Evolutionary conservation across 2,329 filamentous ascomycete species (phyloP), one percentile per base, ranked within the genome.

Genomic region (Fusarium verrucosum): DNA sequence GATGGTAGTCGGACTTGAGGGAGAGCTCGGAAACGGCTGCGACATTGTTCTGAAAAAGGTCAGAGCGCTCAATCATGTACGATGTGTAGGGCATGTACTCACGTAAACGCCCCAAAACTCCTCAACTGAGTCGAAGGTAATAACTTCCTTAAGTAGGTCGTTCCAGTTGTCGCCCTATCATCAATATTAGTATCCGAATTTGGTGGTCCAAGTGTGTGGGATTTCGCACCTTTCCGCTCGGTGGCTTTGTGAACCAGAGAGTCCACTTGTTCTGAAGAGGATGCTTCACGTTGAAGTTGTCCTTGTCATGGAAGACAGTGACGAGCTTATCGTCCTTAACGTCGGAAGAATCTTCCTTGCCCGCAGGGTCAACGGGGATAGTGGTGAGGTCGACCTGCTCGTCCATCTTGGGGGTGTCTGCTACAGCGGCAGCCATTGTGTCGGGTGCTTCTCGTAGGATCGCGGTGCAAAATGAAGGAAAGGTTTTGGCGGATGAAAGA

Each of bases 41-140:
- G 78, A 99, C 97, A 80, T 99, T 99, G 86, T 99, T 99, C 96
- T 99, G 28, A 17, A 14, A 58, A 14, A 16, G 19, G 30, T 26
- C 17, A 46, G 35, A 33, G 60, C 71, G 33, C 49, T 43, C 61
- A 56, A 58, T 57, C 46, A 7, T n/a, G 5, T 10, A 22, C 3
- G 5, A 10, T 16, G n/a, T n/a, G n/a, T n/a, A 6, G 23, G 25
- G 5, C 19, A 22, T 42, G 13, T 25, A 84, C 94, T 78, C 86
- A 99, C 96, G 80, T 98, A 98, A 77, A 99, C 92, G 59, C 95
- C 95, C 95, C 95, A 99, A 81, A 99, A 99, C 79, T 99, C 96
- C 82, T 99, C 95, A 23, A 99, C 95, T 4, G 94, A 97, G 82
- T 97, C 92, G 75, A 99, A 98, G 55, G 92, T 97, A 75, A 99